Percentiles rank a stretch among this genome's conserved stretches.
Evolutionary conservation across 2,329 filamentous ascomycete species (phyloP).

Genomic region (Furcasterigmium furcatum): DNA sequence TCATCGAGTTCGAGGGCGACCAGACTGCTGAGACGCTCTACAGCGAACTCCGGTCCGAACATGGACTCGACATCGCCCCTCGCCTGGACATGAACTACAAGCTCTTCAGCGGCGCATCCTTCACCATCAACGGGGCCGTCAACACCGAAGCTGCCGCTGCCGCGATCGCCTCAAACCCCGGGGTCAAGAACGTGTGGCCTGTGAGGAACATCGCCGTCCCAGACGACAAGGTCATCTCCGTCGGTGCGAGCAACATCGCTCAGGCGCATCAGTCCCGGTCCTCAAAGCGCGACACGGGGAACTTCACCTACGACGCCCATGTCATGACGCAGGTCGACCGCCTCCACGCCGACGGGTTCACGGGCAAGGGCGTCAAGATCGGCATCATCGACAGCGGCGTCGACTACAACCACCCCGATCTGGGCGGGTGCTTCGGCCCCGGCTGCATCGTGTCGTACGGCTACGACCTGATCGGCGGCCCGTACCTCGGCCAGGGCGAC

Average conservation of each 20-base stretch:
- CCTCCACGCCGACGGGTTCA: slow-evolving; percentile 38
- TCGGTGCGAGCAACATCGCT: slow-evolving; percentile 13
- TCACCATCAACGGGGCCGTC: slow-evolving; percentile 18
- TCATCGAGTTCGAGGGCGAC: slow-evolving; percentile 18
- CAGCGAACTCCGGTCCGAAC: slow-evolving; percentile 10
- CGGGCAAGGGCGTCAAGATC: slow-evolving; percentile 39
- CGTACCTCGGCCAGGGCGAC: slow-evolving; percentile 19
- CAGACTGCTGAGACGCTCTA: slow-evolving; percentile 12
- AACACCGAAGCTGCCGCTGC: slow-evolving; percentile 16
- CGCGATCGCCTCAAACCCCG: slow-evolving; percentile 16
- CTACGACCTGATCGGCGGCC: slow-evolving; percentile 42
- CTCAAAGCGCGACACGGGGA: slow-evolving; percentile 5
- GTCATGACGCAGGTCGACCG: slow-evolving; percentile 31
- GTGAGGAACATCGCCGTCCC: slow-evolving; percentile 17
- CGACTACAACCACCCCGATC: slow-evolving; percentile 47
- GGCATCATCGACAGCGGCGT: slow-evolving; percentile 37
- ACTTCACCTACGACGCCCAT: slow-evolving; percentile 17
- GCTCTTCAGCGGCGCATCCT: slow-evolving; percentile 21
- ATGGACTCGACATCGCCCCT: slow-evolving; percentile 11
- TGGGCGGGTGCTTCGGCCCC: slow-evolving; percentile 49
- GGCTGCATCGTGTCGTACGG: slow-evolving; percentile 44
- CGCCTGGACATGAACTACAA: slow-evolving; percentile 17
- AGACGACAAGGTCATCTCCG: slow-evolving; percentile 7
- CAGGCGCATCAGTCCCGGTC: slow-evolving; percentile 6
- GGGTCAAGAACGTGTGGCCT: slow-evolving; percentile 25